Evolutionary conservation across 2,329 filamentous ascomycete genomes (phyloP), one percentile per base, ranked within the genome.

Genomic region (Epichloe aotearoae): DNA sequence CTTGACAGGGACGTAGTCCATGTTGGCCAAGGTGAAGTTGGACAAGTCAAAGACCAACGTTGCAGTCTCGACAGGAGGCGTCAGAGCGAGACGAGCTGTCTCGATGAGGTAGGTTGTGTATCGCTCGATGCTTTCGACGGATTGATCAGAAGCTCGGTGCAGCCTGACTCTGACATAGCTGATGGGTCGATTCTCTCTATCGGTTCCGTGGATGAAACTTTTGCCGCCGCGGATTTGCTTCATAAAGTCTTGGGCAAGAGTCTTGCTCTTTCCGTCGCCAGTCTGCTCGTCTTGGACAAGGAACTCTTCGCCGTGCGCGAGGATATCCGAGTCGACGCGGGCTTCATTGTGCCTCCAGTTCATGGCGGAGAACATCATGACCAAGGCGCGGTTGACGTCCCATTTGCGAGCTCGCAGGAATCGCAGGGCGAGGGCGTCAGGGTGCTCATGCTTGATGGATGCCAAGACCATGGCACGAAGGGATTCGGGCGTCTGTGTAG

Each of bases 1-100:
- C 58, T 86, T 88, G 48, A 88, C 81, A 0, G 84, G 83, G 0
- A 80, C 74, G 62, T 87, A 88, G 64, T 88, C 84, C 75, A 88
- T 87, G 66, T 88, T 88, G 11, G 80, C 74, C 62, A 88, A 71
- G 14, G 76, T 76, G 61, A 88, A 88, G 54, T 77, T 73, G 7
- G 75, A 83, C 76, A 88, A 82, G 64, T 88, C 84, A 61, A 88
- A 88, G 49, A 88, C 66, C 52, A 88, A 53, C 33, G 20, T 58
- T n/a, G 54, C 56, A 10, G 56, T 58, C 44, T 58, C 56, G 26
- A 57, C 51, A 5, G 54, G 53, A 14, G 54, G 45, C 5, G 51
- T 42, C 23, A 57, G 40, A 1, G 52, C 45, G 14, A 57, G 47
- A 30, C 53, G 51, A 14, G 53, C 39, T 33, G 57, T 68, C 59